These are phyloP conservation scores for Symbiodinium natans DNA, from an alignment of 73 alveolate species.

Conservation along the genomic window DNA sequence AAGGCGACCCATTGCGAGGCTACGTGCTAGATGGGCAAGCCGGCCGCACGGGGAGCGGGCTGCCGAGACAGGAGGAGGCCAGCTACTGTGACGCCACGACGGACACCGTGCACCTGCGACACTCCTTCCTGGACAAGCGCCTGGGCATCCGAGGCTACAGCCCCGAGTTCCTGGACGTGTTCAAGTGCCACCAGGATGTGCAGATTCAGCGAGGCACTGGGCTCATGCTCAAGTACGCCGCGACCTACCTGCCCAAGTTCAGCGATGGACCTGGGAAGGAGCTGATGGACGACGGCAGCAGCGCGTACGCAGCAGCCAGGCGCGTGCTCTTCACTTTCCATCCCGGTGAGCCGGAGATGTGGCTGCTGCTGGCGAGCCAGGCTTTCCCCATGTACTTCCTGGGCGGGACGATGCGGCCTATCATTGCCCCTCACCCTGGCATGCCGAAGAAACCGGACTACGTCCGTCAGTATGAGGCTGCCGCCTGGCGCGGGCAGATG, in stretches of 20 bases:
- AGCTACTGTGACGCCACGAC: neutral
- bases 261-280: neutral
- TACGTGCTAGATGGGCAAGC: conserved; percentile 41
- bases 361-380: neutral
- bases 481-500: neutral
- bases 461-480: neutral
- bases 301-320: conserved; percentile 26
- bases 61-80: conserved; percentile 16
- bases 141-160: conserved; percentile 20
- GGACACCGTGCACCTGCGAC: neutral
- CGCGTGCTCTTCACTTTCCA: neutral
- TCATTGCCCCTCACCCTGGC: conserved; percentile 7
- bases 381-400: neutral
- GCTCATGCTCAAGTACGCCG: conserved; percentile 7
- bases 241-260: conserved; percentile 3
- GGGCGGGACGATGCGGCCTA: neutral
- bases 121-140: neutral
- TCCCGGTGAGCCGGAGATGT: conserved; percentile 46
- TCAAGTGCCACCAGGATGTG: conserved; percentile 20
- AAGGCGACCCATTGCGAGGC: conserved; percentile 26
- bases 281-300: conserved; percentile 8
- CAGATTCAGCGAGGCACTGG: conserved; percentile 25
- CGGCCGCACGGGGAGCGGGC: conserved; percentile 31
- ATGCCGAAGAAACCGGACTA: neutral
- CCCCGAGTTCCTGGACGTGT: conserved; percentile 12